Evolutionary conservation across 805 yeast species (phyloP), one percentile per base, ranked within the genome.

Genomic region (Starmerella vitae): DNA sequence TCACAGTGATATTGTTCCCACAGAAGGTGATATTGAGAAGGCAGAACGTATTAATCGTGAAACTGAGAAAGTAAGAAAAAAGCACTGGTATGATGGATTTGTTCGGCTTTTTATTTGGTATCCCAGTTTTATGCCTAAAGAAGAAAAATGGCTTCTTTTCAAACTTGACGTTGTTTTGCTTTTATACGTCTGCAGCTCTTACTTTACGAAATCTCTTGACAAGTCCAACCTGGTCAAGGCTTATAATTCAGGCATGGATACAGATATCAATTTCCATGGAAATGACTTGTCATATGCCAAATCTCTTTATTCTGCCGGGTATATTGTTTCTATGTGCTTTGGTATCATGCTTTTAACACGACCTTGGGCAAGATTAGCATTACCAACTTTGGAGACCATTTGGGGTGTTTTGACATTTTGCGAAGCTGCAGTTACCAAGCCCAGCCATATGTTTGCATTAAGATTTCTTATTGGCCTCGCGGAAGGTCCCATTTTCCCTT

Each of bases 181-280:
- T 27, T 41, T 52, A 3, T 61, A 58, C 33, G 51, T 56, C n/a
- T 58, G 63, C 38, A 36, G 54, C 18, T 57, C 66, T 5, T 64
- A 59, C 50, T 65, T 65, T 52, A 62, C 64, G 34, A 74, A 72
- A 46, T 68, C 71, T 43, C 53, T 74, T 27, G 78, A 74, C 52
- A 61, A 70, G 36, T 53, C 65, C 30, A 70, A 70, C 42, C 48
- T 71, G 40, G 53, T 64, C 19, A 65, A 68, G 45, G 77, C 79
- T 3, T 74, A 71, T 50, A 74, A 68, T 21, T 62, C 73, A 12
- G 77, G 77, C 7, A 68, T 74, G 76, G 59, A 67, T 42, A 70
- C 67, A 43, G 78, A 46, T 18, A 57, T 70, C 32, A 26, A 46
- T 15, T 48, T 61, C 37, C 57, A 52, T 14, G 72, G 70, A 3